Evolutionary conservation across 805 yeast genomes (phyloP), one percentile per base, ranked within the genome.

Genomic region (Suhomyces emberorum): DNA sequence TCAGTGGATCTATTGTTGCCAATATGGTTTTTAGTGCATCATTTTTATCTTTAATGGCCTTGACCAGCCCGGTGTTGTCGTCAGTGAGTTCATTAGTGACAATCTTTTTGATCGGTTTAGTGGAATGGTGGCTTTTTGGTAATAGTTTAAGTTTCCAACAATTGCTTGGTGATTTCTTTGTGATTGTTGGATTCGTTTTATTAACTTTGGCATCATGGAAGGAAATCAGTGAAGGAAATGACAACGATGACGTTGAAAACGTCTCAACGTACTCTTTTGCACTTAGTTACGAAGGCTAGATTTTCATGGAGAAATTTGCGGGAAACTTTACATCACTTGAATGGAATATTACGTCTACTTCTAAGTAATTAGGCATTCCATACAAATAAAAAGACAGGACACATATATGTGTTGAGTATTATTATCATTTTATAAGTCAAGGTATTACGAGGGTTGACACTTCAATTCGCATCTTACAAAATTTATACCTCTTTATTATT

Each of bases 11-110:
- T 1, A 65, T 83, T 1, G 40, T 76, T 1, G 72, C 83, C 12
- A 88, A 88, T 54, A 62, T 85, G 44, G 47, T 74, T 1, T 87
- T 84, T 55, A 80, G 87, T 24, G 81, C 83, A 6, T 68, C 83
- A 21, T 87, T 88, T 47, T 67, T 87, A 40, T 73, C 88, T 2
- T 63, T 87, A 44, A 84, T 87, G 84, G 81, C 95, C 0, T 70
- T 87, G 38, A 87, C 96, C 0, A 80, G 85, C 3, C 96, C 96
- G 0, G 95, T 88, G 2, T 64, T 88, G 28, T 83, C 93, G 1
- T 76, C 85, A 0, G 81, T 77, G 16, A 61, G 82, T 22, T 76
- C 88, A 0, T 63, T 87, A 39, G 69, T 87, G 32, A 85, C 95
- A 0, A 88, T 88, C 15, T 72, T 87, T 43, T 57, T 87, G 35